A percentile compares a stretch with the other conserved stretches of the same genome.
These are phyloP conservation scores for Dactylellina cionopaga DNA, from an alignment of 2,329 filamentous ascomycete genomes.

Conservation along the genomic window DNA sequence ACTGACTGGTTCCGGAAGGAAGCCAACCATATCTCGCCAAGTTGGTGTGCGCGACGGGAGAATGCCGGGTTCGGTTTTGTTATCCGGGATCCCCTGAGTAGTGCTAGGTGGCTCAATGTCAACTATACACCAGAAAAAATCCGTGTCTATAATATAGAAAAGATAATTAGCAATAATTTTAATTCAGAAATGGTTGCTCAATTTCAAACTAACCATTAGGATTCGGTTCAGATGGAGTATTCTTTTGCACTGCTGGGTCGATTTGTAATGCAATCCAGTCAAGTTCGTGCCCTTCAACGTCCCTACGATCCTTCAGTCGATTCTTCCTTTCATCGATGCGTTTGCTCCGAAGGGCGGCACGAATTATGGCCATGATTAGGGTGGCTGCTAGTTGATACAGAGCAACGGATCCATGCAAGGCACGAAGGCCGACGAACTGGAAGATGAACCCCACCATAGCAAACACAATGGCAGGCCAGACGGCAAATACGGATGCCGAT, in stretches of 20 bases:
- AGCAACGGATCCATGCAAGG: conserved; percentile 32
- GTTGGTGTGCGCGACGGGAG: neutral
- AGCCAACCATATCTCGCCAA: neutral
- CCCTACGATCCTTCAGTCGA: neutral
- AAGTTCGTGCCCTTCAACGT: conserved; percentile 19
- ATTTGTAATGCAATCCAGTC: conserved; percentile 21
- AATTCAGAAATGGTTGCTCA: neutral
- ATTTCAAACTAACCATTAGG: neutral
- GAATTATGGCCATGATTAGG: conserved; percentile 18
- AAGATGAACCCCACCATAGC: conserved; percentile 48
- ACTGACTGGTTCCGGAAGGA: neutral
- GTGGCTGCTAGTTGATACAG: conserved; percentile 14
- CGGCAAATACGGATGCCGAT: neutral
- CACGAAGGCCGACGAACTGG: conserved; percentile 52
- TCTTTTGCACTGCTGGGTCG: neutral
- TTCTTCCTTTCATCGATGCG: conserved; percentile 12
- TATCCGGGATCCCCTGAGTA: neutral
- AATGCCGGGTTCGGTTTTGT: neutral
- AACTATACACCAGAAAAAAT: neutral
- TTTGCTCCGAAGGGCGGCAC: conserved; percentile 16
- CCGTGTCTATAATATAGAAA: neutral
- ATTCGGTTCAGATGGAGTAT: neutral
- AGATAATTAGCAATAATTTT: neutral
- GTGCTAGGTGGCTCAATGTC: neutral
- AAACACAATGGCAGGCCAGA: neutral